Base-by-base conservation (phyloP, 257 asterid genomes). In the Nicotiana tabacum region DNA sequence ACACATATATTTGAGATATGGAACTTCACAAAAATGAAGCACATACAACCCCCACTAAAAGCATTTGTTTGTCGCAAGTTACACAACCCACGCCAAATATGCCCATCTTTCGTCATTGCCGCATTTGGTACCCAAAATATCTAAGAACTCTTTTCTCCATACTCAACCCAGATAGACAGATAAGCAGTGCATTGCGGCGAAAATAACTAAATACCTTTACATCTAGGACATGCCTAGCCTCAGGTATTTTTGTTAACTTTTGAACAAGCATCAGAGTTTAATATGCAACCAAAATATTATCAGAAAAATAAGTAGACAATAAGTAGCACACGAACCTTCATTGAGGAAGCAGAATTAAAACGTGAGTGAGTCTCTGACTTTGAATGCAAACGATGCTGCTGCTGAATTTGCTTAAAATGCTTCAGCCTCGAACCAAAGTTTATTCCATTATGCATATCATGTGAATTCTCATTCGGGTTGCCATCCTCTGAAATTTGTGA, bases 401-500 rank as follows among this genome's bases (percentile, higher is more conserved):
- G 90, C 88, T 97, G 99, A 84, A 92, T 93, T 66, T 87, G 90
- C 79, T 90, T 92, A 86, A 97, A 95, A 83, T 91, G 95, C 87
- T 91, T 92, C 84, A 93, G 88, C 88, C 88, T 86, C 30, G 96
- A 89, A 61, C 83, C 78, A 43, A 97, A 95, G 90, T 95, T 90
- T 65, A 93, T 92, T 74, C 94, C 97, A 16, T 87, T 89, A 18
- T 85, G 90, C 81, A 80, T 82, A 56, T 70, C 86, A 53, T 53
- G 80, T 33, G 90, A 85, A 88, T 86, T 93, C 66, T 87, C 93
- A 78, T 66, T 85, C 72, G 77, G 21, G 46, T 87, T 91, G 81
- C 91, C 95, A 84, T 95, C 97, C 84, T 88, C 94, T 2, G 87
- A 85, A 76, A 84, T 46, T 39, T 85, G 92, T 43, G 89, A 80